Conservation (phyloP, 345 rosid species). For the thale cress (Arabidopsis thaliana) region TAIR10.1 NC_003070.9:8079501-8080000, state of each 20-base stretch:
- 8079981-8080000: conserved; percentile 86
- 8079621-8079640: background rate
- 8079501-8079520: conserved; percentile 25
- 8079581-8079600: conserved; percentile 3
- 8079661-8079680: conserved; percentile 28
- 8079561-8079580: background rate
- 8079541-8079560: background rate
- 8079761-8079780: background rate
- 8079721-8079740: no score
- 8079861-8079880: background rate
- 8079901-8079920: background rate
- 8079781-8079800: background rate
- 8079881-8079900: background rate
- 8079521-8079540: conserved; percentile 1
- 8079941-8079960: background rate
- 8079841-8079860: background rate
- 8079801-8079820: background rate
- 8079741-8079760: background rate
- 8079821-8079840: background rate
- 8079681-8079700: background rate
- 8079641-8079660: background rate
- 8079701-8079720: no score
- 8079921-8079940: background rate
- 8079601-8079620: background rate
- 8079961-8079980: conserved; percentile 61